Evolutionary conservation across 225 moss, liverwort and hornwort species (phyloP), one percentile per base, ranked within the genome.

Genomic region (Sphagnum tenellum): DNA sequence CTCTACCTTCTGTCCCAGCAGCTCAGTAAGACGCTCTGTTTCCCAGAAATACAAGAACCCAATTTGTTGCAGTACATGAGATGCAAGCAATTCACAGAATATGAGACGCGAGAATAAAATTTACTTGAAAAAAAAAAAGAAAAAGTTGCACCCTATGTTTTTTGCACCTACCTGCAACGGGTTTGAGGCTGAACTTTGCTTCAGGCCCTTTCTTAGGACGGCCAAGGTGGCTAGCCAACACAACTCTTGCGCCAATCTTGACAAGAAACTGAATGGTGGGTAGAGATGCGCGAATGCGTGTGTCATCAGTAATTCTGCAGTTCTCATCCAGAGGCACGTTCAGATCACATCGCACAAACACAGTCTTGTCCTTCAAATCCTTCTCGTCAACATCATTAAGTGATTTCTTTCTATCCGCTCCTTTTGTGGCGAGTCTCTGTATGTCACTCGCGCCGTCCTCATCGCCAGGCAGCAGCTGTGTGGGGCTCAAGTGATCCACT

Each of bases 141-240:
- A 29, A 29, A 29, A 29, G 29, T 29, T 29, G 29, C 29, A 29
- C 29, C 29, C 29, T 29, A 29, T 29, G 29, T 29, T 29, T 29
- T 1, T 29, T 0, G 29, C 5, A 47, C 64, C 5, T 59, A 86
- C 89, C 88, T 74, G 87, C 80, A 29, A 94, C 89, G 5, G 94
- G 90, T 68, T 90, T 90, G 68, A 94, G 76, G 71, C 90, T 94
- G 67, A 89, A 90, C 73, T 94, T 90, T 5, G 7, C 73, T 77
- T 94, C 90, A 9, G 94, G 94, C 4, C 94, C 94, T 67, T 80
- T 89, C 81, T 94, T 94, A 4, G 94, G 94, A 45, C 95, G 88
- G 48, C 92, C 95, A 67, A 96, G 85, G 69, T 96, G 95, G 54
- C 92, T 92, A 44, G 92, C 89, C n/a, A 96, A 86, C 51, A 96